These are phyloP conservation scores for Dictyostelium firmibasis DNA, from an alignment of 78 protist species.

Conservation along the genomic window DNA sequence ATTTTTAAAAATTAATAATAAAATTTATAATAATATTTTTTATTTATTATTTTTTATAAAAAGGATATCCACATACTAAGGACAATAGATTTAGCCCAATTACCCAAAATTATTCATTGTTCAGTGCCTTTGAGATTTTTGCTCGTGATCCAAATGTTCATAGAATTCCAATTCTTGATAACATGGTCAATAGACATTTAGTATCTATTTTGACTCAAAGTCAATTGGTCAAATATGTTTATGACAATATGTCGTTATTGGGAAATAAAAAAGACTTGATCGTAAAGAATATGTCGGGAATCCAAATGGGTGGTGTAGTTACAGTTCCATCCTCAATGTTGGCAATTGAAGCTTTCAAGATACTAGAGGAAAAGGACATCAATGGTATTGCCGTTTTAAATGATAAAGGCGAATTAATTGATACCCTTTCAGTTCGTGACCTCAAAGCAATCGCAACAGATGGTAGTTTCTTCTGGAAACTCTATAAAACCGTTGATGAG, in stretches of 20 bases:
- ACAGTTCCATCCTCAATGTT: background rate
- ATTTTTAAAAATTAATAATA: background rate
- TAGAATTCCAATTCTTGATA: slow-evolving; percentile 60
- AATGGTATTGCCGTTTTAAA: slow-evolving; percentile 64
- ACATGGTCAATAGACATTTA: slow-evolving; percentile 44
- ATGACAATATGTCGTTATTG: slow-evolving; percentile 14
- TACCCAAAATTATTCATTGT: slow-evolving; percentile 43
- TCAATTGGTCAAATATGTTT: slow-evolving; percentile 57
- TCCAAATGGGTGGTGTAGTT: background rate
- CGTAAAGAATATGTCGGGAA: slow-evolving; percentile 48
- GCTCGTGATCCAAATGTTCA: slow-evolving; percentile 71
- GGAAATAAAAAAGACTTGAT: slow-evolving; percentile 58
- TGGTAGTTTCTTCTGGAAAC: slow-evolving; percentile 63
- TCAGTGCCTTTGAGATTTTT: slow-evolving; percentile 51
- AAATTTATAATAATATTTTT: background rate
- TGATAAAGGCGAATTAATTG: slow-evolving; percentile 15
- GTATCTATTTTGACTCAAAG: slow-evolving; percentile 63
- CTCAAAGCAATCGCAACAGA: slow-evolving; percentile 63
- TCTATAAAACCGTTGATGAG: slow-evolving; percentile 37
- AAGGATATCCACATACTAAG: slow-evolving; percentile 17
- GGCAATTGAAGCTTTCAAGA: slow-evolving; percentile 73
- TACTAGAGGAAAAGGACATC: slow-evolving; percentile 40
- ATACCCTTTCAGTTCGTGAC: slow-evolving; percentile 44
- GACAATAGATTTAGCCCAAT: slow-evolving; percentile 62
- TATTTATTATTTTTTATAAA: background rate